Evolutionary conservation across 2,329 filamentous ascomycete species (phyloP).

Genomic region (Rutstroemia sp.): DNA sequence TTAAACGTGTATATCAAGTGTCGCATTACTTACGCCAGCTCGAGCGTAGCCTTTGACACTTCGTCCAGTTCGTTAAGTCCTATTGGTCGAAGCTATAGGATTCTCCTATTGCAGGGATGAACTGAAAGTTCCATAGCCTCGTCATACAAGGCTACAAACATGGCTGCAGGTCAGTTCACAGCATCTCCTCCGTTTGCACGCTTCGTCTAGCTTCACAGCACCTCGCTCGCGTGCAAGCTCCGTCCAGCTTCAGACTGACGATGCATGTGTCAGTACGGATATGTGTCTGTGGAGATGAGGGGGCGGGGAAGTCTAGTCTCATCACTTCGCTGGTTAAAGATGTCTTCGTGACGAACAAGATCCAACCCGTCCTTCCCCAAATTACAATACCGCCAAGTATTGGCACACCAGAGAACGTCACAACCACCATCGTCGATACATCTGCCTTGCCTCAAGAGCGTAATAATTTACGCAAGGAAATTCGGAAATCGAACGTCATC

Average conservation of each 20-base stretch:
- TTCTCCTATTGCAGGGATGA: conserved; percentile 9
- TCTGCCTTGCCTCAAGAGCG: conserved; percentile 92
- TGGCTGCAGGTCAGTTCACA: conserved; percentile 25
- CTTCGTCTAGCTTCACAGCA: neutral
- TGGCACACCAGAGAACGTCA: conserved; percentile 92
- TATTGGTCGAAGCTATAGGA: neutral
- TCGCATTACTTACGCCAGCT: no score
- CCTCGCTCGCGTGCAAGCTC: neutral
- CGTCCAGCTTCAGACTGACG: neutral
- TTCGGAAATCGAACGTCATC: conserved; percentile 95
- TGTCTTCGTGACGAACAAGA: conserved; percentile 91
- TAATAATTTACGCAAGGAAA: conserved; percentile 82
- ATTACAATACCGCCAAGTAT: conserved; percentile 92
- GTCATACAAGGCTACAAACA: conserved; percentile 23
- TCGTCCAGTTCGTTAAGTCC: neutral
- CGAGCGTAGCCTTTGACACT: neutral
- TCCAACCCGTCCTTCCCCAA: conserved; percentile 87
- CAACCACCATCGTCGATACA: conserved; percentile 95
- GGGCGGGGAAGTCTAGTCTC: conserved; percentile 86
- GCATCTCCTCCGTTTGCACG: neutral
- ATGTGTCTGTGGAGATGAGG: conserved; percentile 94
- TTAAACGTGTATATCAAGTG: no score
- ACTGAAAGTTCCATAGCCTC: conserved; percentile 19
- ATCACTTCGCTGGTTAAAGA: conserved; percentile 96
- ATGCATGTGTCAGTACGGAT: conserved; percentile 60